Evolutionary conservation across 202 grass and related monocot genomes (phyloP).

Genomic region (Thinopyrum obtusiflorum): DNA sequence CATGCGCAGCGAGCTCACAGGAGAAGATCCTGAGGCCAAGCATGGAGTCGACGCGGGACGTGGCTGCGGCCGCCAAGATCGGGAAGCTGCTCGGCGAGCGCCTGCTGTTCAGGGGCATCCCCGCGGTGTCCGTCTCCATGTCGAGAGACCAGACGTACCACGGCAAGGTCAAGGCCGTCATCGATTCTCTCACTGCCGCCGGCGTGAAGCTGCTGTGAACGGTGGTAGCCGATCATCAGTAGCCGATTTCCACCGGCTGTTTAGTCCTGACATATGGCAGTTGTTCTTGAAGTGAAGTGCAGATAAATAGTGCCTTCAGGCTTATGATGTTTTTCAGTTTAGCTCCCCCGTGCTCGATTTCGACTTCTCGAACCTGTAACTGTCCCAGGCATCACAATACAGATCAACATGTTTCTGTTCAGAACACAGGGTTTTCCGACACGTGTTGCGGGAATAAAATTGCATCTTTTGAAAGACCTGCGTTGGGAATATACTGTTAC

Average conservation of each 20-base stretch:
- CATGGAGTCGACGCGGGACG: conserved; percentile 50
- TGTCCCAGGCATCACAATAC: neutral
- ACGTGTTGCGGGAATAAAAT: neutral
- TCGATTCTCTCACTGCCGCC: conserved; percentile 44
- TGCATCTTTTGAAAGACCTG: neutral
- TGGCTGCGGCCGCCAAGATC: conserved; percentile 51
- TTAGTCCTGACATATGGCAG: neutral
- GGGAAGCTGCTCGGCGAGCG: conserved; percentile 66
- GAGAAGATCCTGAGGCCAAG: conserved; percentile 58
- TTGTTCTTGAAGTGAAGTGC: conserved; percentile 1
- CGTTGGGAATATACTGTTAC: neutral
- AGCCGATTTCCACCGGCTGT: neutral
- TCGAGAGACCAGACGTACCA: conserved; percentile 57
- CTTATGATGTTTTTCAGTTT: neutral
- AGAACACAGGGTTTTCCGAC: neutral
- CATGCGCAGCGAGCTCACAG: conserved; percentile 50
- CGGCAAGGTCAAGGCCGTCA: conserved; percentile 60
- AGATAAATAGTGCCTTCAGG: neutral
- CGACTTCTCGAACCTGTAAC: neutral
- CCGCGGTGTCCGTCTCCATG: conserved; percentile 46
- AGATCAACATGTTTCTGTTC: neutral
- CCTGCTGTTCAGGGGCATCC: conserved; percentile 53
- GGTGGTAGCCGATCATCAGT: neutral
- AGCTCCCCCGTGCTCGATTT: neutral
- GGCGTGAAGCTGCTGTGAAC: conserved; percentile 54